A percentile compares a stretch with the other conserved stretches of the same genome.
phyloP scores from a whole-genome alignment of 805 yeast genomes.

The Hanseniaspora lachancei region DNA sequence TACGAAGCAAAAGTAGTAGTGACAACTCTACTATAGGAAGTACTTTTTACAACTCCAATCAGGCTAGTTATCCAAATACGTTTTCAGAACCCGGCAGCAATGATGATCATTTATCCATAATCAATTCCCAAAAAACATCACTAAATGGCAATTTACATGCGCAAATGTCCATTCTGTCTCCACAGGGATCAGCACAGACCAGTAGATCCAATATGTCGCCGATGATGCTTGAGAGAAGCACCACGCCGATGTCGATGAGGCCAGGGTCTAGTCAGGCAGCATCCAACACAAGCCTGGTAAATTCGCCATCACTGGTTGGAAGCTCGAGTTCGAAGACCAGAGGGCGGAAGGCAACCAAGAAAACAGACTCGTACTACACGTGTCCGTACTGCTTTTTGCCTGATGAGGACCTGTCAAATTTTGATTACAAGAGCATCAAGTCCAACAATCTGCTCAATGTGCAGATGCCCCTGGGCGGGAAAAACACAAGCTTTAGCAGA shows the following conservation, averaged over 20 bases:
- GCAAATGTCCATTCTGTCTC: neutral
- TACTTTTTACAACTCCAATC: neutral
- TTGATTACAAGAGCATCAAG: conserved; percentile 13
- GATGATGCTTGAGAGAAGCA: neutral
- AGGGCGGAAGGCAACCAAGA: conserved; percentile 11
- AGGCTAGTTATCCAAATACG: neutral
- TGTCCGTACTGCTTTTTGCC: conserved; percentile 7
- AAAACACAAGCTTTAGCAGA: conserved; percentile 53
- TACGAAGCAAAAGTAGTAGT: neutral
- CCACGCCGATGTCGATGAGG: neutral
- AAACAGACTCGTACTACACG: neutral
- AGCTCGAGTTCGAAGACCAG: neutral
- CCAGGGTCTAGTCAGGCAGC: neutral
- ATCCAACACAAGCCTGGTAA: neutral
- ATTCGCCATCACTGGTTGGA: neutral
- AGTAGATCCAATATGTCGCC: neutral
- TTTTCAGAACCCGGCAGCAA: neutral
- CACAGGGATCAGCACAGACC: neutral
- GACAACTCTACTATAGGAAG: neutral
- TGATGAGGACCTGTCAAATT: neutral
- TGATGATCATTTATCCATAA: neutral
- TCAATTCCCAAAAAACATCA: neutral
- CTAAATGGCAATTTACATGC: neutral
- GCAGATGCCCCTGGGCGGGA: conserved; percentile 15
- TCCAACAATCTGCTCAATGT: conserved; percentile 11